These are phyloP conservation scores for Chlamydomonas sphaeroides DNA, from an alignment of 139 green algal species.

Conservation along the genomic window DNA sequence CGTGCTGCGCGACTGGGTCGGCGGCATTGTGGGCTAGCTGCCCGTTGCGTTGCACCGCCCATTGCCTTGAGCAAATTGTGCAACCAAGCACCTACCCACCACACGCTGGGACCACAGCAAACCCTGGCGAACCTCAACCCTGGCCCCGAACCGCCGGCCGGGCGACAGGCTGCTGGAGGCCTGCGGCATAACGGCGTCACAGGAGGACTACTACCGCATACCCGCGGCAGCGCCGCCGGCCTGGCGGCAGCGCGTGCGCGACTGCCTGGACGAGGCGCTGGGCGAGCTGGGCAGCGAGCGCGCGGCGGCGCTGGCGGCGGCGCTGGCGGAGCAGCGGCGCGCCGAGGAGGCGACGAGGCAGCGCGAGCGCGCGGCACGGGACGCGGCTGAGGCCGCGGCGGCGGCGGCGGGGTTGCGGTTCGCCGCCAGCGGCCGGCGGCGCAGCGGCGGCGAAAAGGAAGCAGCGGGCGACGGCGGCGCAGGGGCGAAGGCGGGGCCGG, in stretches of 20 bases:
- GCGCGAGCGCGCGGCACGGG: not conserved
- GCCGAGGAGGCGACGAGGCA: not conserved
- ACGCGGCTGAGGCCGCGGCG: conserved; percentile 7
- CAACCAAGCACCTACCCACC: no score
- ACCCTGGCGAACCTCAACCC: no score
- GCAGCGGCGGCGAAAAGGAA: no score
- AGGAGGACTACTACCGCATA: conserved; percentile 65
- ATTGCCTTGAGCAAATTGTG: no score
- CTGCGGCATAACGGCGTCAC: conserved; percentile 54
- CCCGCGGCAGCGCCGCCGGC: conserved; percentile 44
- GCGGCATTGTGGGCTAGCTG: no score
- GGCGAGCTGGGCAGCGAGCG: conserved; percentile 34
- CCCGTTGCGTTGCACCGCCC: no score
- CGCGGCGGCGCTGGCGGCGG: conserved; percentile 2
- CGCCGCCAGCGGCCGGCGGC: not conserved
- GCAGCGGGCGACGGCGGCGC: not conserved
- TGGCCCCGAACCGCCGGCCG: no score
- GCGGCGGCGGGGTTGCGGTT: not conserved
- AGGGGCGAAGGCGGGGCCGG: not conserved
- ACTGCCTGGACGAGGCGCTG: conserved; percentile 34
- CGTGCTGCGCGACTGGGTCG: no score
- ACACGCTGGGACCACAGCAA: no score
- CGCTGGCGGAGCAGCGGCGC: not conserved
- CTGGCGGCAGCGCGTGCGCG: conserved; percentile 49
- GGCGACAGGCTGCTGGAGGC: conserved; percentile 63